Percentiles rank a stretch among this genome's conserved stretches.
Conservation (phyloP, 257 asterid genomes). For the Ophiorrhiza pumila region DNA sequence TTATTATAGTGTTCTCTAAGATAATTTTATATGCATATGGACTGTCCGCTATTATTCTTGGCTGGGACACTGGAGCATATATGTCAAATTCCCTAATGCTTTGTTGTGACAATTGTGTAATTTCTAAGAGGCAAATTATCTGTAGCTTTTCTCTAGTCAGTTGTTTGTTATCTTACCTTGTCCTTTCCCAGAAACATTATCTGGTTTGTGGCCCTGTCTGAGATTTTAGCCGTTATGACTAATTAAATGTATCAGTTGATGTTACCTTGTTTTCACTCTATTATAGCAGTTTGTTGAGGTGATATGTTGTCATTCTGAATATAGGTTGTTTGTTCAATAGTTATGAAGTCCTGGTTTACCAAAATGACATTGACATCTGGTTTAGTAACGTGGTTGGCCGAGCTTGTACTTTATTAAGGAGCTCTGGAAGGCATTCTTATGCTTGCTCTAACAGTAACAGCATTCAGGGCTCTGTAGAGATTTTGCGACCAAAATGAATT, state of each 20-base stretch:
- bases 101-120: neutral
- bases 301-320: neutral
- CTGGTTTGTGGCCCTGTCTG: conserved; percentile 1
- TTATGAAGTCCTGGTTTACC: conserved; percentile 59
- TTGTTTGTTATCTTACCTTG: neutral
- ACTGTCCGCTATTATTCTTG: neutral
- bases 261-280: neutral
- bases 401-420: conserved; percentile 79
- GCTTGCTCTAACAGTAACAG: conserved; percentile 29
- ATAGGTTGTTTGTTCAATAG: conserved; percentile 40
- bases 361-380: conserved; percentile 64
- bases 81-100: neutral
- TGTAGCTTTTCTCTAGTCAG: neutral
- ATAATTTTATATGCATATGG: neutral
- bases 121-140: neutral
- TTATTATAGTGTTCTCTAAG: neutral
- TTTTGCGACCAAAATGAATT: conserved; percentile 52
- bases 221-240: neutral
- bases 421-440: conserved; percentile 32
- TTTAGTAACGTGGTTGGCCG: conserved; percentile 80
- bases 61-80: neutral
- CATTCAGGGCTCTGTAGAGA: conserved; percentile 53
- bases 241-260: neutral
- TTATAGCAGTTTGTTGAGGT: neutral
- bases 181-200: neutral